Evolutionary conservation across 139 green algal species (phyloP), one percentile per base, ranked within the genome.

Genomic region (Marvania coccoides): DNA sequence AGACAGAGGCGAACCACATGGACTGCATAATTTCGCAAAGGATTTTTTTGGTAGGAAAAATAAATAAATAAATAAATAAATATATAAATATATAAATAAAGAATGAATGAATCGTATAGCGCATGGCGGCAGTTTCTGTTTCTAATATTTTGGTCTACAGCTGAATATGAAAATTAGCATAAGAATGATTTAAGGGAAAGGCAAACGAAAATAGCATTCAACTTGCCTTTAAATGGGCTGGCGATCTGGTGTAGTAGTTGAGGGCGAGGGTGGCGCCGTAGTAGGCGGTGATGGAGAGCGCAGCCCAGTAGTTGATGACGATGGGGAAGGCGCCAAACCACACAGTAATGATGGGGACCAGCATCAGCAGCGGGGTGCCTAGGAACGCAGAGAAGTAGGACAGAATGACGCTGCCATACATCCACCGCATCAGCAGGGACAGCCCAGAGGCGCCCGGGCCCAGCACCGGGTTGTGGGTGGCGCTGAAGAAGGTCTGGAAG

Each of bases 251-350:
- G 67, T 80, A 80, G 61, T 80, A 75, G 26, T 53, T 80, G 3
- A 77, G 12, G 24, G 28, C 12, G 15, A 82, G 60, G 5, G 74
- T 82, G 47, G 77, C 73, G 28, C 69, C 39, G 54, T 80, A 83
- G 70, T 83, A 86, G 9, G 82, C 55, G 23, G 73, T 85, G 36
- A 86, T 72, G 47, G 69, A 73, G 28, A 86, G 35, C 4, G 80
- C 80, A 0, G 73, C 71, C 80, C 80, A 86, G 23, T 46, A 64
- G 46, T 79, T 82, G 35, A 86, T 75, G 24, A 86, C 77, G 61
- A 86, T 86, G 46, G 80, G 80, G 63, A 86, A 86, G n/a, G 75
- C 55, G 46, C 80, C 80, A 24, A 80, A 63, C 77, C 76, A 86
- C 46, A 78, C 67, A 24, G 68, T 76, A 54, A 80, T 64, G 61